A percentile compares a stretch with the other conserved stretches of the same genome.
phyloP scores from a whole-genome alignment of 768 basidiomycete genomes.

The Termitomyces sp. region DNA sequence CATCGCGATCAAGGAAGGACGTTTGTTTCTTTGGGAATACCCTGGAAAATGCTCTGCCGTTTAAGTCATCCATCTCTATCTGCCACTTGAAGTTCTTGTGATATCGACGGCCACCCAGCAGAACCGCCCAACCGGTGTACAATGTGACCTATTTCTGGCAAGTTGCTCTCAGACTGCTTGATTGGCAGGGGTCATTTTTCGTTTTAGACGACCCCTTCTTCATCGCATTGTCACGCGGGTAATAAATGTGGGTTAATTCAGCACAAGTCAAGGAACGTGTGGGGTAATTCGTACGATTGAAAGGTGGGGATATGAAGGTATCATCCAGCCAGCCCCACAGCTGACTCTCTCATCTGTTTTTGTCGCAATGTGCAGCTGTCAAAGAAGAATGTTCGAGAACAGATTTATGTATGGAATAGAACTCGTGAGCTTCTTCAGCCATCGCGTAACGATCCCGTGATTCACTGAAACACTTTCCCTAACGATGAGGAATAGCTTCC shows the following conservation, averaged over 20 bases:
- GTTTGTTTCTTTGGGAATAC: background rate
- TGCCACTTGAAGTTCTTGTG: background rate
- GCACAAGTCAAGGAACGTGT: background rate
- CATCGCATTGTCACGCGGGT: background rate
- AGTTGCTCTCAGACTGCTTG: background rate
- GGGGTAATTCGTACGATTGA: no score
- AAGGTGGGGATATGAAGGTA: background rate
- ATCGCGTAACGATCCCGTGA: constrained; percentile 3
- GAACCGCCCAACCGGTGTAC: background rate
- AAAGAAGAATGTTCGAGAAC: background rate
- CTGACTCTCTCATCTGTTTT: constrained; percentile 8
- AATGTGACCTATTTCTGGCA: background rate
- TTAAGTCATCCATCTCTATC: background rate
- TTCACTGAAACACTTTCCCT: background rate
- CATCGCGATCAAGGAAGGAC: no score
- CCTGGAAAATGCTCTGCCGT: background rate
- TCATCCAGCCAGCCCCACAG: background rate
- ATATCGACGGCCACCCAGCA: background rate
- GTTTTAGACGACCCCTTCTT: background rate
- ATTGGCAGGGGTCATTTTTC: background rate
- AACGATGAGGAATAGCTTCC: constrained; percentile 5
- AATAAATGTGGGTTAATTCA: background rate
- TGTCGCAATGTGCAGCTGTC: constrained; percentile 11
- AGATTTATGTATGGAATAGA: background rate
- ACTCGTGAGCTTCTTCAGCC: background rate